phyloP scores from a whole-genome alignment of 345 rosid genomes.

The Eucalyptus erythrocorys region DNA sequence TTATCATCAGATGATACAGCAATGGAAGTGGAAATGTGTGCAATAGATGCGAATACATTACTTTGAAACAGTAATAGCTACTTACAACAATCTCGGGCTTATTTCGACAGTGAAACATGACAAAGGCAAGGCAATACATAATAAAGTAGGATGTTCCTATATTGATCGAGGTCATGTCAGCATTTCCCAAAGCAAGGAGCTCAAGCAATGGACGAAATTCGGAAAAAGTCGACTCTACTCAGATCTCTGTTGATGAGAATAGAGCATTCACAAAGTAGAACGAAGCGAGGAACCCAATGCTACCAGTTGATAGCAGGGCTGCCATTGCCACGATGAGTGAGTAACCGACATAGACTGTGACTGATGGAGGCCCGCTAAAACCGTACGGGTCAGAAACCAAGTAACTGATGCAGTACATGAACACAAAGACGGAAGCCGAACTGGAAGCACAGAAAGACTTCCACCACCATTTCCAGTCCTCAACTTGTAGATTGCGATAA shows the following conservation, averaged over 20 bases:
- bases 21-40: background rate
- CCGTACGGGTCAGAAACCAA: background rate
- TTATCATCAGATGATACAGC: background rate
- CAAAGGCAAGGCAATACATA: background rate
- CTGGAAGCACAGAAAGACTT: slow-evolving; percentile 3
- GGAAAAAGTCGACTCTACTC: background rate
- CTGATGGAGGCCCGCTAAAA: background rate
- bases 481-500: background rate
- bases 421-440: background rate
- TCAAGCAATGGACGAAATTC: background rate
- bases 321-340: background rate
- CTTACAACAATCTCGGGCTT: background rate
- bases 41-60: background rate
- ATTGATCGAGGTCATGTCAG: background rate
- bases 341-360: background rate
- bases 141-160: background rate
- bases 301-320: background rate
- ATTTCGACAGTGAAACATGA: background rate
- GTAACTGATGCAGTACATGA: background rate
- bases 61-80: background rate
- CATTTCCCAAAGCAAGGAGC: background rate
- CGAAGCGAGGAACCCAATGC: background rate
- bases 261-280: background rate
- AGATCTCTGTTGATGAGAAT: background rate
- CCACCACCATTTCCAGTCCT: slow-evolving; percentile 4